Evolutionary conservation across 768 basidiomycete species (phyloP).

Genomic region (Daedaleopsis sinensis): DNA sequence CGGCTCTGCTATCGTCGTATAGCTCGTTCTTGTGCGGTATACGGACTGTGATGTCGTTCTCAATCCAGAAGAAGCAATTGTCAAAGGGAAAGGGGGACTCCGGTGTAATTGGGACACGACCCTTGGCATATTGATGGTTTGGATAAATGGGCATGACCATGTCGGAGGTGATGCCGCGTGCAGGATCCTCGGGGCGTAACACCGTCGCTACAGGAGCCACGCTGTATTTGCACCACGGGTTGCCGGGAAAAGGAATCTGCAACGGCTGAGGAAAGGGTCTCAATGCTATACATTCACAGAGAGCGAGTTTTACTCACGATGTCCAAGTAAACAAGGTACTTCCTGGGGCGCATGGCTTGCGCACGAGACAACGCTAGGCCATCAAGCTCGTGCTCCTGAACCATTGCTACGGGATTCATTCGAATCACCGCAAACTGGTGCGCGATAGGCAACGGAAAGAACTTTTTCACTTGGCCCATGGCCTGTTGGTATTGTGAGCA

Average conservation of each 20-base stretch:
- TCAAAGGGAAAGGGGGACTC: constrained; percentile 1
- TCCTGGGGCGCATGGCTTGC: not conserved
- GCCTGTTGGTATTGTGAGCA: too few relatives aligned
- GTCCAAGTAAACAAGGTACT: not conserved
- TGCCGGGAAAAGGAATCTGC: not conserved
- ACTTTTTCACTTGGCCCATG: too few relatives aligned
- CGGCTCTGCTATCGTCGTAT: not conserved
- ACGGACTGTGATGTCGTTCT: not conserved
- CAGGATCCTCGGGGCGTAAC: not conserved
- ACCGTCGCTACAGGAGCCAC: not conserved
- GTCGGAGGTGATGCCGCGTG: constrained; percentile 4
- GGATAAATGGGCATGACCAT: constrained; percentile 13
- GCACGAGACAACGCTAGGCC: not conserved
- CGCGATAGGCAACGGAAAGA: not conserved
- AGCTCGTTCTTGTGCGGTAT: not conserved
- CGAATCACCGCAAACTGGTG: not conserved
- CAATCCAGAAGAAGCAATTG: constrained; percentile 10
- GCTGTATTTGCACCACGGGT: constrained; percentile 7
- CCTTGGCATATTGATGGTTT: not conserved
- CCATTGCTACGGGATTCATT: not conserved
- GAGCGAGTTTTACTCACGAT: not conserved
- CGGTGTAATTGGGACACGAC: not conserved
- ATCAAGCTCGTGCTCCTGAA: not conserved
- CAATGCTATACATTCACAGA: not conserved
- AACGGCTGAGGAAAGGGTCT: not conserved